These are phyloP conservation scores for Blastocladiella britannica DNA, from an alignment of 192 early-diverging fungal genomes.

Conservation along the genomic window DNA sequence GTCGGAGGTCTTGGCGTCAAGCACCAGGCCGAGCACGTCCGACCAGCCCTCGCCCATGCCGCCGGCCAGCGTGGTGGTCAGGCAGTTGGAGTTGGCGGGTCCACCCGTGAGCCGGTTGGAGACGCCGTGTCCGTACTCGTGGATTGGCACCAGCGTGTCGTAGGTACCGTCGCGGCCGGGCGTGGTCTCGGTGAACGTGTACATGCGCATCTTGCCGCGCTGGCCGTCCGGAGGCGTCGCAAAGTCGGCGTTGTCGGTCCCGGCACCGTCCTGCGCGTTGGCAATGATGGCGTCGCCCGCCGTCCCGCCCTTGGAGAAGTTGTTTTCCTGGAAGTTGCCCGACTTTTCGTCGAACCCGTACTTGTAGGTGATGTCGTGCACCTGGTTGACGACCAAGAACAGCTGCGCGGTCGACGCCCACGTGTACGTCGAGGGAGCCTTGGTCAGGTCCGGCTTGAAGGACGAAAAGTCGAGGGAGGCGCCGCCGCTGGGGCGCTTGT, in stretches of 20 bases:
- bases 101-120: constrained; percentile 26
- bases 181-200: background rate
- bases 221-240: constrained; percentile 11
- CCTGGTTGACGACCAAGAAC: constrained; percentile 33
- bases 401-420: constrained; percentile 15
- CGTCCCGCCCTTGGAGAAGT: background rate
- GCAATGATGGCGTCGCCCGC: background rate
- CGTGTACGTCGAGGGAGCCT: background rate
- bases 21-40: background rate
- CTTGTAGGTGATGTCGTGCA: constrained; percentile 4
- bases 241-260: constrained; percentile 12
- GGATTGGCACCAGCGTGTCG: constrained; percentile 4
- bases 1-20: constrained; percentile 16
- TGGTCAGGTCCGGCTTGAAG: constrained; percentile 9
- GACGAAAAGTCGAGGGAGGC: constrained; percentile 14
- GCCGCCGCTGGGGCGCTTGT: constrained; percentile 9
- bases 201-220: background rate
- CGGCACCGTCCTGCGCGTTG: constrained; percentile 4
- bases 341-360: constrained; percentile 6
- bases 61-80: constrained; percentile 12
- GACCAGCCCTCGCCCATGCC: constrained; percentile 20
- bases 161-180: background rate
- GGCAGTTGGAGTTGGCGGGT: constrained; percentile 18
- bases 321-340: constrained; percentile 6
- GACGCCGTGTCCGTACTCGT: constrained; percentile 23